Evolutionary conservation across 768 basidiomycete genomes (phyloP).

Genomic region (Rubroboletus satanas): DNA sequence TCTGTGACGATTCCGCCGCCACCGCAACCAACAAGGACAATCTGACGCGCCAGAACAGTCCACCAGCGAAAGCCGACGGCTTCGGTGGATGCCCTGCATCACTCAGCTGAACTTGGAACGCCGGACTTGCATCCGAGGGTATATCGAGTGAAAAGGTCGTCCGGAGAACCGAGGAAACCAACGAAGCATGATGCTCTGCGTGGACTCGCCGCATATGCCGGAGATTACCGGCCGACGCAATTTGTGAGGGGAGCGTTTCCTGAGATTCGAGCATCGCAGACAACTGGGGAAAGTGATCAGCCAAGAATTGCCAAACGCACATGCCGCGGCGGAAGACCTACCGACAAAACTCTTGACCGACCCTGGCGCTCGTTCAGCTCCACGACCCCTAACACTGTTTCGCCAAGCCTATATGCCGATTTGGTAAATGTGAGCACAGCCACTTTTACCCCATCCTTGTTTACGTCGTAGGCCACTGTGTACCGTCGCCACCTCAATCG

Average conservation of each 20-base stretch:
- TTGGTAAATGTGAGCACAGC: conserved; percentile 91
- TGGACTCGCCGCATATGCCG: conserved; percentile 69
- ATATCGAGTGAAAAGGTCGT: conserved; percentile 89
- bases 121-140: conserved; percentile 86
- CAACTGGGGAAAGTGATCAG: conserved; percentile 45
- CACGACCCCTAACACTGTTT: conserved; percentile 86
- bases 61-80: conserved; percentile 45
- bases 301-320: not conserved
- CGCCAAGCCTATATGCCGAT: conserved; percentile 85
- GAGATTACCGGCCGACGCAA: conserved; percentile 45
- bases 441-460: conserved; percentile 86
- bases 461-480: conserved; percentile 90
- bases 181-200: conserved; percentile 80
- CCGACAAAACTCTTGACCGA: conserved; percentile 77
- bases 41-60: conserved; percentile 87
- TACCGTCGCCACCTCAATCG: not conserved
- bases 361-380: conserved; percentile 76
- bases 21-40: conserved; percentile 82
- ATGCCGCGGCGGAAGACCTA: conserved; percentile 32
- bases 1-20: conserved; percentile 43
- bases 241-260: conserved; percentile 69
- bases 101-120: conserved; percentile 66
- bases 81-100: conserved; percentile 20
- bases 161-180: conserved; percentile 67
- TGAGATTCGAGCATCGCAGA: conserved; percentile 88